These are phyloP conservation scores for Syncephalastrum racemosum DNA, from an alignment of 371 early-diverging fungal genomes.

Conservation along the genomic window DNA sequence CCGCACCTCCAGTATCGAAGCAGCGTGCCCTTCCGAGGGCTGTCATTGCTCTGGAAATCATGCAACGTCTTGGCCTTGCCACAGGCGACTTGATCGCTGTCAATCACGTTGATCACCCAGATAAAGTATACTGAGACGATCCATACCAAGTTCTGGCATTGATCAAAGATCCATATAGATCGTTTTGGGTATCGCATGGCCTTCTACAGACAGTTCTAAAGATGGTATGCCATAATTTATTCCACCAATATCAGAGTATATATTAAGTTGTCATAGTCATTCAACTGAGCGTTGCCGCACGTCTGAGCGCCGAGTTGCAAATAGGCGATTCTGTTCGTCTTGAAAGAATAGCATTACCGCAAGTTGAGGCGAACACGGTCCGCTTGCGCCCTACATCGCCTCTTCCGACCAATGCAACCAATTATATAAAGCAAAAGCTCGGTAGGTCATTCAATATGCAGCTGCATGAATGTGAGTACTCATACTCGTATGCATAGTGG, in stretches of 20 bases:
- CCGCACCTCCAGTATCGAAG: too few relatives aligned
- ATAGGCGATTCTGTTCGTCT: constrained; percentile 30
- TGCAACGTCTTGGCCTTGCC: constrained; percentile 42
- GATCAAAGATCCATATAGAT: constrained; percentile 16
- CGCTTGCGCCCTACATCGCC: too few relatives aligned
- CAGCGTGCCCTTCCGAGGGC: too few relatives aligned
- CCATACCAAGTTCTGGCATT: background rate
- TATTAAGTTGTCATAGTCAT: constrained; percentile 22
- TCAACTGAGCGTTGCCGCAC: constrained; percentile 33
- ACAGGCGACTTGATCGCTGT: constrained; percentile 61
- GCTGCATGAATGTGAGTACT: background rate
- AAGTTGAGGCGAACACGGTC: background rate
- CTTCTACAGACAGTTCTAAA: constrained; percentile 33
- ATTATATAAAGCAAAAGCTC: constrained; percentile 22
- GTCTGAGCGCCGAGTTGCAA: constrained; percentile 33
- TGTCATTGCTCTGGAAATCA: constrained; percentile 42
- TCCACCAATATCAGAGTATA: background rate
- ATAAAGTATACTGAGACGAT: background rate
- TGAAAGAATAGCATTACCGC: constrained; percentile 5
- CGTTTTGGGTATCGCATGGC: constrained; percentile 50
- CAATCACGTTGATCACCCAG: constrained; percentile 10
- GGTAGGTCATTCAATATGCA: constrained; percentile 10
- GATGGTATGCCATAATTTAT: background rate
- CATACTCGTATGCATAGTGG: constrained; percentile 32
- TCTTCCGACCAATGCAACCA: background rate